These are phyloP conservation scores for Penicillium sp. DNA, from an alignment of 2,329 filamentous ascomycete genomes.

Conservation along the genomic window DNA sequence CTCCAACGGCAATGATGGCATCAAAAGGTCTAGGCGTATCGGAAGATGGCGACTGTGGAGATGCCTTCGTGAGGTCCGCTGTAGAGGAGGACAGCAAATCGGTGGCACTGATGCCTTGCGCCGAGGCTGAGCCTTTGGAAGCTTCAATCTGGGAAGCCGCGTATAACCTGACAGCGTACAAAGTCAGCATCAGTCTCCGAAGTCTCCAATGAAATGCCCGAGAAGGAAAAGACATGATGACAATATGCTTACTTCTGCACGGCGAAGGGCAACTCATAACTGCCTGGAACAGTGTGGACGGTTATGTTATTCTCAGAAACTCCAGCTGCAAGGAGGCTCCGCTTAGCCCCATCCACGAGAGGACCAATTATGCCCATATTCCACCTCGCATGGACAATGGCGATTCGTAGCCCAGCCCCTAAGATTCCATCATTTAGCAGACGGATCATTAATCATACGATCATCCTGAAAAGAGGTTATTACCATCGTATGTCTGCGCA, in stretches of 20 bases:
- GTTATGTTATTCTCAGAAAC: slow-evolving; percentile 83
- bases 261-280: slow-evolving; percentile 87
- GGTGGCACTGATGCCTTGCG: slow-evolving; percentile 38
- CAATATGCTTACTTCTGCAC: slow-evolving; percentile 58
- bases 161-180: no score
- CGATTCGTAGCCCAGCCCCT: slow-evolving; percentile 73
- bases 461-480: no score
- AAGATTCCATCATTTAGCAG: no score
- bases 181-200: no score
- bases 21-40: slow-evolving; percentile 71
- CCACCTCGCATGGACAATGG: slow-evolving; percentile 94
- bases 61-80: no score
- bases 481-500: slow-evolving; percentile 50
- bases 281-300: slow-evolving; percentile 79
- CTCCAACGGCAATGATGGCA: slow-evolving; percentile 87
- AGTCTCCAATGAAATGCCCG: no score
- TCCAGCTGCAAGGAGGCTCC: slow-evolving; percentile 65
- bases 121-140: slow-evolving; percentile 42
- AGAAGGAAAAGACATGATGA: no score
- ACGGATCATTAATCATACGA: no score
- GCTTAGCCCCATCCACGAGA: slow-evolving; percentile 70
- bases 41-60: slow-evolving; percentile 54
- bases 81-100: slow-evolving; percentile 55
- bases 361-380: slow-evolving; percentile 80
- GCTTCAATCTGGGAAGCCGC: slow-evolving; percentile 78